Conservation (phyloP, 139 green algal genomes). For the Chloropicon primus region DNA sequence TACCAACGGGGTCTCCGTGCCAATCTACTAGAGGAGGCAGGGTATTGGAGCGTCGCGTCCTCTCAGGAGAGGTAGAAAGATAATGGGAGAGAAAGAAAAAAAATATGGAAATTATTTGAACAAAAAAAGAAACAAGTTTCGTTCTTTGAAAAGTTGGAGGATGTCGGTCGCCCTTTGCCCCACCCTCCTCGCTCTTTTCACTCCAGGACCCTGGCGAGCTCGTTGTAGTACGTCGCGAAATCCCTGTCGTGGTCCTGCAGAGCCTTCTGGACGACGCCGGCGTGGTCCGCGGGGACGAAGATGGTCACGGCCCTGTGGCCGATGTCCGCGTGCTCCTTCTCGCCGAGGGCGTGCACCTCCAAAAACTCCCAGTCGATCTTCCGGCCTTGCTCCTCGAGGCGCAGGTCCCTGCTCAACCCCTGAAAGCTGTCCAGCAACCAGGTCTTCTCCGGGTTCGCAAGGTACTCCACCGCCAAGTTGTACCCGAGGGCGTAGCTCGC, state of each 20-base stretch:
- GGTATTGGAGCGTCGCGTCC: no score
- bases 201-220: slow-evolving; percentile 60
- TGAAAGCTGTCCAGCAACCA: slow-evolving; percentile 84
- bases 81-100: no score
- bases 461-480: slow-evolving; percentile 89
- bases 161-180: no score
- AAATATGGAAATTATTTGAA: no score
- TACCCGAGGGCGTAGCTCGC: slow-evolving; percentile 78
- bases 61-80: no score
- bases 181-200: slow-evolving; percentile 1
- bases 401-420: slow-evolving; percentile 38
- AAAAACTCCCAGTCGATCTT: slow-evolving; percentile 77
- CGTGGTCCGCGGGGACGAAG: slow-evolving; percentile 15
- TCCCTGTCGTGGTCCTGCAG: slow-evolving; percentile 80
- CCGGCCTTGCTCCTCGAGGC: slow-evolving; percentile 17
- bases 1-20: slow-evolving; percentile 19
- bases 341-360: slow-evolving; percentile 43
- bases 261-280: slow-evolving; percentile 39
- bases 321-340: slow-evolving; percentile 82
- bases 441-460: slow-evolving; percentile 87
- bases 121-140: no score
- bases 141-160: no score
- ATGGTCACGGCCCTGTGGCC: slow-evolving; percentile 34
- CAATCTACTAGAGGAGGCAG: background rate
- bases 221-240: slow-evolving; percentile 84